A percentile compares a stretch with the other conserved stretches of the same genome.
Conservation (phyloP, 2,329 filamentous ascomycete genomes). For the Fusarium falciforme region DNA sequence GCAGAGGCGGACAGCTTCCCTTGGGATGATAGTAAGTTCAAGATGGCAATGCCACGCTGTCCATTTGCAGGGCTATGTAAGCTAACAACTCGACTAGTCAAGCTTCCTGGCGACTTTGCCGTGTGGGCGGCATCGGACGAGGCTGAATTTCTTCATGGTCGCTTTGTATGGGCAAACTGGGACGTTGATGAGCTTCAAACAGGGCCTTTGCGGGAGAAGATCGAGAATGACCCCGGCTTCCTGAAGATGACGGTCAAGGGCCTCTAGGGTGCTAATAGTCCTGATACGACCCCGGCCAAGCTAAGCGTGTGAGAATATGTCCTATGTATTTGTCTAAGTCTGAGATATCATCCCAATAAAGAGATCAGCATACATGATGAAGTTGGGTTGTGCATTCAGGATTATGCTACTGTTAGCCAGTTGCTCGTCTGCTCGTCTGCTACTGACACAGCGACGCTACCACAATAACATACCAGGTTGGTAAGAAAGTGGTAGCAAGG, state of each 20-base stretch:
- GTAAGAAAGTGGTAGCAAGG: background rate
- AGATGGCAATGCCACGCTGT: background rate
- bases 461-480: background rate
- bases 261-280: background rate
- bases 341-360: too few relatives aligned
- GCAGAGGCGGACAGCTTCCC: background rate
- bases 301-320: background rate
- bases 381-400: background rate
- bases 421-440: background rate
- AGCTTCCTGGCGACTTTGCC: constrained; percentile 53
- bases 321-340: background rate
- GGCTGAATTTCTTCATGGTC: constrained; percentile 57
- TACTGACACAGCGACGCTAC: background rate
- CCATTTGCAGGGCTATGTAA: background rate
- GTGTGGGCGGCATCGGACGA: constrained; percentile 58
- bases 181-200: constrained; percentile 60
- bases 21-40: background rate
- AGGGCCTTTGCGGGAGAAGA: constrained; percentile 5
- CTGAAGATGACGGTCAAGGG: background rate
- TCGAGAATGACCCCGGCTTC: background rate
- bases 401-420: background rate
- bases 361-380: background rate
- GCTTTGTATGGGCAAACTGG: constrained; percentile 61
- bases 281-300: background rate
- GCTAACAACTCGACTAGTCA: constrained; percentile 10